Evolutionary conservation across 805 yeast species (phyloP), one percentile per base, ranked within the genome.

Genomic region (Candida endomychidarum): DNA sequence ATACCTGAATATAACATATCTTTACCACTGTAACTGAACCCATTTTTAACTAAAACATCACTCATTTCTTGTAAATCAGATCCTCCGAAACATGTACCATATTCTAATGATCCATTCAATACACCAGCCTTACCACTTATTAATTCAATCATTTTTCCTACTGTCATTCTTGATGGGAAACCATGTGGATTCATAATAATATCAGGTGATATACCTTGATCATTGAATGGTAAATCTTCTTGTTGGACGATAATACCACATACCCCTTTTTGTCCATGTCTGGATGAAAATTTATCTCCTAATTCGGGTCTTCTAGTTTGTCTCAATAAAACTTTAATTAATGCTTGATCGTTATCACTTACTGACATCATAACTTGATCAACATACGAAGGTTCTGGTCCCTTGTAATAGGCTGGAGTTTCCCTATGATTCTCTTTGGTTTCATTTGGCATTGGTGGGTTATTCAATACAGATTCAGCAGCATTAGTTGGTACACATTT

Each of bases 101-200:
- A 93, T 61, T 93, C 95, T 45, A 93, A 70, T 2, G 86, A 58
- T 3, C 99, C 99, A 53, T 87, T 85, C 52, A 93, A 66, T 27
- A 93, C 97, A 61, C 99, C 99, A 0, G 98, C 99, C 59, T 93
- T 93, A 52, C 99, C 99, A 22, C 96, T 85, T 17, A 93, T 85
- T 47, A 91, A 74, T 63, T 93, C 99, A 50, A 93, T 80, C 98
- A 93, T 91, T 65, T 93, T 93, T 44, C 99, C 99, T 14, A 93
- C 98, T 27, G 99, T 93, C 99, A 93, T 93, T 77, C 99, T 95
- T 24, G 98, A 91, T 47, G 99, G 99, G 83, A 91, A 93, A 70
- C 97, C 99, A 63, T 91, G 99, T 1, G 99, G 99, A 58, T 91
- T 91, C 97, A 91, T 91, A 56, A 91, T 91, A 49, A 91, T 90